Base-by-base conservation (phyloP, 495 filamentous ascomycete species). In the Aspergillus sclerotioniger region DNA sequence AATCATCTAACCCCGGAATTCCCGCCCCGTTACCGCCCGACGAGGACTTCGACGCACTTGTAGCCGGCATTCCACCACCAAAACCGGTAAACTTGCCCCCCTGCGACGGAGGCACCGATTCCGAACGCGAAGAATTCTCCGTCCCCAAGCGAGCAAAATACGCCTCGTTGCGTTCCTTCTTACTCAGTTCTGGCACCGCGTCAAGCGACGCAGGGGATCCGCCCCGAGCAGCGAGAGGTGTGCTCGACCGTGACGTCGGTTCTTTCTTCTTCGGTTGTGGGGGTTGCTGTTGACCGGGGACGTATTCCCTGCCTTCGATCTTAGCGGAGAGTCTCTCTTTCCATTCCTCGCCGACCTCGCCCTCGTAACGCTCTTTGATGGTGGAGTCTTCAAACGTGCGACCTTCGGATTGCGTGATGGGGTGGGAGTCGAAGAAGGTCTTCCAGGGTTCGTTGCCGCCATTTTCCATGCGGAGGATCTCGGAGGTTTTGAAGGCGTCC, bases 31-130 rank as follows among this genome's bases (percentile, higher is more conserved):
- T 68, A 69, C 12, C 60, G 53, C 25, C 45, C 51, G 32, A 16
- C 55, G 60, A 47, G 54, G 53, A 46, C 56, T 52, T 29, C 53
- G 54, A 29, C 59, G 80, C 65, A 6, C 66, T 44, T 48, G 80
- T 64, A 3, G 66, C 51, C 45, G 73, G 67, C 31, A 88, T 76
- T 15, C 82, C 86, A 64, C 87, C 91, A 1, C 94, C 94, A 74
- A 98, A 98, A 0, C 94, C 94, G 8, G 76, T 79, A 67, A 89
- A 98, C 73, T 96, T 96, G 1, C 94, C 94, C 43, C 94, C 94
- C 70, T 96, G 92, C 43, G 80, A 89, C 1, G 94, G 94, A 25
- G 90, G 86, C 48, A 98, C 57, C 56, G 84, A 79, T 3, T 83
- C 90, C 6, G 87, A 78, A 44, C 94, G 80, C n/a, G 72, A 70